A percentile compares a stretch with the other conserved stretches of the same genome.
Evolutionary conservation across 345 rosid species (phyloP).

Genomic region (Eucalyptus brandiana): DNA sequence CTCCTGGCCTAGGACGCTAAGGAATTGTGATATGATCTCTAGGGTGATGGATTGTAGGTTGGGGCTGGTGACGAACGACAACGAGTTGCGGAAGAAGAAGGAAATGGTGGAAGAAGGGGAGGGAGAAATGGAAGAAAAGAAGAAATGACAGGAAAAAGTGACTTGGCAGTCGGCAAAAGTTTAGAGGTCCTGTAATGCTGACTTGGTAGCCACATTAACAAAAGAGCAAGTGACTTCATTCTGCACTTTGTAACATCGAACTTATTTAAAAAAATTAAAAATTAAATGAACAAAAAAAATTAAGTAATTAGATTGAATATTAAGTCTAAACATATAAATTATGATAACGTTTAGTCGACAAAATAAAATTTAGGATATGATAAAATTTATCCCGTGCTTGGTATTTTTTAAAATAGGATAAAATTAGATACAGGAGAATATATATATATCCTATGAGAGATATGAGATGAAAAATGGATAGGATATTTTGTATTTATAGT

Average conservation of each 20-base stretch:
- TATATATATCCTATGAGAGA: not conserved
- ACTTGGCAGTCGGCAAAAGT: not conserved
- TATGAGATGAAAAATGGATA: not conserved
- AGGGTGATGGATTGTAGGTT: not conserved
- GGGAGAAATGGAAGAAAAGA: not conserved
- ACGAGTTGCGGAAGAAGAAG: not conserved
- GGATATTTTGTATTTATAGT: not conserved
- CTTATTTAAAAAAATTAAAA: too few species aligned
- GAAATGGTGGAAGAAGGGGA: not conserved
- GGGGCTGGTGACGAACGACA: not conserved
- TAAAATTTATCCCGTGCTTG: not conserved
- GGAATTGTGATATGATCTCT: not conserved
- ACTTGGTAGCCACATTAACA: not conserved
- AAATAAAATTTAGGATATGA: too few species aligned
- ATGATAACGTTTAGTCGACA: not conserved
- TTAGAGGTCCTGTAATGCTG: not conserved
- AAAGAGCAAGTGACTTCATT: not conserved
- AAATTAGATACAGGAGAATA: too few species aligned
- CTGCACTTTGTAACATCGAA: not conserved
- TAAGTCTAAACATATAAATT: not conserved
- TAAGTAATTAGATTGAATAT: not conserved
- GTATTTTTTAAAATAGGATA: fast-evolving
- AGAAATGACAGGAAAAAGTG: not conserved
- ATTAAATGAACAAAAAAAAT: not conserved
- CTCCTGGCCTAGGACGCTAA: not conserved